Evolutionary conservation across 106 monocot genomes (phyloP), one percentile per base, ranked within the genome.

Genomic region (Dioscorea dumetorum): DNA sequence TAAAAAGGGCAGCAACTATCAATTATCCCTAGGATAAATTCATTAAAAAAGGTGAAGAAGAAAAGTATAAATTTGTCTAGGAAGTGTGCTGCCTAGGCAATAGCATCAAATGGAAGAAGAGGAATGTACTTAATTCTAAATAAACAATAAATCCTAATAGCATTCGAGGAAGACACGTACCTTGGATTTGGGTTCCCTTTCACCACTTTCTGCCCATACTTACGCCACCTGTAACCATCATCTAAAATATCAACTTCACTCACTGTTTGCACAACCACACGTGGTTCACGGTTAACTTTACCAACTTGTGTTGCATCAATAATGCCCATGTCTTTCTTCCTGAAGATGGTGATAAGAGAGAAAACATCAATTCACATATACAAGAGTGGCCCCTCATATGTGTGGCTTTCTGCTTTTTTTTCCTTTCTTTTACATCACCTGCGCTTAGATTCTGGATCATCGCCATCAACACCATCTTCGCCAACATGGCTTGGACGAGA

Each of bases 181-280:
- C 95, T 85, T 33, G 95, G 95, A 71, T 95, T 95, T 24, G 95
- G 95, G 77, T 95, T 95, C 49, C 95, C 95, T 83, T 89, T 97
- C 48, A 97, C 95, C 64, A 97, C 95, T 75, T 97, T 97, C 74
- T 97, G 95, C 21, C 95, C 95, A 79, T 97, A 97, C 70, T 97
- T 97, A 50, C 95, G 86, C 95, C 95, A 97, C 48, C 95, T 91
- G 60, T 97, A 97, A 62, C 95, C 95, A 80, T 97, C 95, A 72
- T 97, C 95, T 78, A 97, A 74, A 75, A 97, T 89, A 67, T 97
- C 95, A 65, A 97, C 95, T 68, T 97, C 95, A 82, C 95, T 97
- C 41, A 97, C 68, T 63, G 95, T 97, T 88, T 97, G 95, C 51
- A 97, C 91, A 68, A 97, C 95, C 61, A 97, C 95, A 73, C 95